Conservation (phyloP, 2,329 filamentous ascomycete genomes). For the Colletotrichum filicis region DNA sequence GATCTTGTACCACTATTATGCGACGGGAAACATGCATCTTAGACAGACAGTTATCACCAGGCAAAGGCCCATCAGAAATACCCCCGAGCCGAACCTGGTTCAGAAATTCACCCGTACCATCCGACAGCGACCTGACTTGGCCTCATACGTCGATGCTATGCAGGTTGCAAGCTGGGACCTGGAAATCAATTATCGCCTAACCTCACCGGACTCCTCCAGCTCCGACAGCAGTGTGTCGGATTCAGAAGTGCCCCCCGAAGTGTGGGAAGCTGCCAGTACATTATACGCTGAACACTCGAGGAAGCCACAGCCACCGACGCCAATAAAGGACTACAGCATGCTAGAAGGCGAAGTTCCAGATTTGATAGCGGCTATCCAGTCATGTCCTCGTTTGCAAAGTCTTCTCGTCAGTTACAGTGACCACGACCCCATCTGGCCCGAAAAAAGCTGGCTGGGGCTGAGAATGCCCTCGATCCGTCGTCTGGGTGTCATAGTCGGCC, state of each 20-base stretch:
- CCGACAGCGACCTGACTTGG: not conserved
- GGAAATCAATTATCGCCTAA: not conserved
- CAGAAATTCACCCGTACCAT: not conserved
- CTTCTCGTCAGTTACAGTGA: constrained; percentile 1
- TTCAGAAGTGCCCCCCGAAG: not conserved
- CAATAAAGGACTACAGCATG: not conserved
- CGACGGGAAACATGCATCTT: not conserved
- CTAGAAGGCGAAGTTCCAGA: not conserved
- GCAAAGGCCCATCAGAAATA: not conserved
- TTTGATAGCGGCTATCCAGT: not conserved
- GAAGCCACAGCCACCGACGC: not conserved
- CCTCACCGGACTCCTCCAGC: not conserved
- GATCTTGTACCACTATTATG: not conserved
- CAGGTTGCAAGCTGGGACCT: not conserved
- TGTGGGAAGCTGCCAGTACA: not conserved
- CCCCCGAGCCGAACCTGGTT: not conserved
- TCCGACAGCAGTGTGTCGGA: not conserved
- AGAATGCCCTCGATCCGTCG: not conserved
- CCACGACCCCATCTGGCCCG: not conserved
- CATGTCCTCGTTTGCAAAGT: not conserved
- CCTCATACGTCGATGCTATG: not conserved
- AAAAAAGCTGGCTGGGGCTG: not conserved
- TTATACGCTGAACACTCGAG: not conserved
- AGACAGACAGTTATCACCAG: not conserved
- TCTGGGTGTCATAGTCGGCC: not conserved